Evolutionary conservation across 2,329 filamentous ascomycete genomes (phyloP).

Genomic region (Colletotrichum zoysiae): DNA sequence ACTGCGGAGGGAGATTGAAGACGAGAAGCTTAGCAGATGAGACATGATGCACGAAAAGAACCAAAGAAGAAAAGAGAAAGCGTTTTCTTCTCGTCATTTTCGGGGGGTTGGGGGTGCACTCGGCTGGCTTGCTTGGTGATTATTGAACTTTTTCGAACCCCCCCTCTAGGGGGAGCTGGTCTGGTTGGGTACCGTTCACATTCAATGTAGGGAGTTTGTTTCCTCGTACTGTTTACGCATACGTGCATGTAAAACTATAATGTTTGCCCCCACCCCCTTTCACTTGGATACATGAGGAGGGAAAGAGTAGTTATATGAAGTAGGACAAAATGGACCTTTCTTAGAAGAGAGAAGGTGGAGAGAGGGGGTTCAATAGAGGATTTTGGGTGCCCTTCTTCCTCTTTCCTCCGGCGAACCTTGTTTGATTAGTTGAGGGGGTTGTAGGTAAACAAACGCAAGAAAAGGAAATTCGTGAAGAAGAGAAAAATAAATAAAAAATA

Average conservation of each 20-base stretch:
- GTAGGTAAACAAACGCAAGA: neutral
- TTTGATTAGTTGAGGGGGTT: neutral
- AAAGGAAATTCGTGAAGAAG: neutral
- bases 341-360: neutral
- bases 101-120: neutral
- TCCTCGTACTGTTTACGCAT: slow-evolving; percentile 10
- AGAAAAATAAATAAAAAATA: neutral
- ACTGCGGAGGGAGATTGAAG: slow-evolving; percentile 85
- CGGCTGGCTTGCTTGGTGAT: slow-evolving; percentile 12
- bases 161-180: slow-evolving; percentile 1
- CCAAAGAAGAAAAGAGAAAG: neutral
- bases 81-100: slow-evolving; percentile 1
- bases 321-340: neutral
- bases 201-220: slow-evolving; percentile 28
- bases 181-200: slow-evolving; percentile 20
- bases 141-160: neutral
- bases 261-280: neutral
- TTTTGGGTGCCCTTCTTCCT: neutral
- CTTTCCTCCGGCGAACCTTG: neutral
- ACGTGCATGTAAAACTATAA: slow-evolving; percentile 29
- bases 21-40: slow-evolving; percentile 76
- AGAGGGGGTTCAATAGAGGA: neutral
- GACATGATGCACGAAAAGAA: neutral
- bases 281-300: neutral
- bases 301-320: neutral